Evolutionary conservation across 2,329 filamentous ascomycete genomes (phyloP), one percentile per base, ranked within the genome.

Genomic region (Alternaria novae-zelandiae): DNA sequence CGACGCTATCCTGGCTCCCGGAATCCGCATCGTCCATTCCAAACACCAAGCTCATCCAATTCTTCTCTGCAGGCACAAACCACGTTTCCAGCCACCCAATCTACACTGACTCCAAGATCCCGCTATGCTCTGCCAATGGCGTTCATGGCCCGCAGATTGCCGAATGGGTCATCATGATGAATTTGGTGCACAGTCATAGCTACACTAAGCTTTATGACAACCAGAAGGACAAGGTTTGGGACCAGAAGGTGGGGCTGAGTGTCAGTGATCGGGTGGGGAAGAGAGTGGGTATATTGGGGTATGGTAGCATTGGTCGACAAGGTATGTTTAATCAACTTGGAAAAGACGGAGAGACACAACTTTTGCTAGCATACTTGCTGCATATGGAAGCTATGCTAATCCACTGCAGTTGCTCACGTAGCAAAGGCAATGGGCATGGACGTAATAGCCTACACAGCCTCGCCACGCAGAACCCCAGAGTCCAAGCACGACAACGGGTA

Each of bases 401-500:
- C 21, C 25, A 20, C 17, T 23, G 17, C 47, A 86, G 85, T 86
- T 44, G 87, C 83, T 32, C 82, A 83, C 25, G 84, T 92, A 4
- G 86, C 86, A 11, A 83, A 83, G 13, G 89, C 90, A 3, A 78
- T 93, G 70, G 92, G 91, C 17, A 90, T 92, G 86, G 84, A 88
- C 26, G 87, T 95, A 0, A 84, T 93, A 74, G 92, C 91, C 1
- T 94, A 91, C 81, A 95, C 91, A 0, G 88, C 91, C 0, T 87
- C 87, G 25, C 86, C 90, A 1, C 89, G 90, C n/a, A 77, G 82
- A 9, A 93, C 91, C 0, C 86, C 88, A 0, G 89, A 89, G 58
- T 90, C 88, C 1, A 86, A 86, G 47, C 82, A 79, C 26, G 91
- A 95, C 78, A 75, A 80, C 13, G 86, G 88, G 6, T 95, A 90